These are phyloP conservation scores for Amesomyces nigricolor DNA, from an alignment of 2,329 filamentous ascomycete genomes.

Conservation along the genomic window DNA sequence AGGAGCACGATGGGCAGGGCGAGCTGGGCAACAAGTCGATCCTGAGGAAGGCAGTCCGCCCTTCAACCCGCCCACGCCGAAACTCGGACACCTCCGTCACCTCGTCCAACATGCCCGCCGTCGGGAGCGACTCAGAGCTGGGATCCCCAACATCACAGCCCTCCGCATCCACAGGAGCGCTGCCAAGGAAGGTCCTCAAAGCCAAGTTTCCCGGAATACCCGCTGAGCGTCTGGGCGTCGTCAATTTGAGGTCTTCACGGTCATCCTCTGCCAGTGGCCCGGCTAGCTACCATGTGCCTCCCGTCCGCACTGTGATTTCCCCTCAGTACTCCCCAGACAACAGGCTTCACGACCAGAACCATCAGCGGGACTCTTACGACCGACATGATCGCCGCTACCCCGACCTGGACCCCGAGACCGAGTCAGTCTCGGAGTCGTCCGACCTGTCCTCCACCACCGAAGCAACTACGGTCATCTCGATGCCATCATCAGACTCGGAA, in stretches of 20 bases:
- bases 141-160: conserved; percentile 7
- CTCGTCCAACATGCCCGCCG: conserved; percentile 24
- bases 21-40: conserved; percentile 23
- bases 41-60: conserved; percentile 20
- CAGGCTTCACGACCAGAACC: conserved; percentile 14
- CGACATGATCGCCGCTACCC: conserved; percentile 18
- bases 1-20: conserved; percentile 8
- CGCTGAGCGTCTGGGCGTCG: conserved; percentile 21
- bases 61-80: conserved; percentile 21
- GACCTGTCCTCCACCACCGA: conserved; percentile 36
- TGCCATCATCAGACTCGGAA: conserved; percentile 19
- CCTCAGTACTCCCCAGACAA: conserved; percentile 21
- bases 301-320: conserved; percentile 20
- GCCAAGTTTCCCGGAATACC: conserved; percentile 25
- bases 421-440: conserved; percentile 34
- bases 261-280: conserved; percentile 17
- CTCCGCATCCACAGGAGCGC: conserved; percentile 9
- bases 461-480: conserved; percentile 35
- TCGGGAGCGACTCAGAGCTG: conserved; percentile 23
- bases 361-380: conserved; percentile 16
- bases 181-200: conserved; percentile 28
- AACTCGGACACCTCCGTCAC: conserved; percentile 28
- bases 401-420: conserved; percentile 30
- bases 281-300: conserved; percentile 21
- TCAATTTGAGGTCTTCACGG: conserved; percentile 25